A percentile compares a stretch with the other conserved stretches of the same genome.
phyloP scores from a whole-genome alignment of 352 stramenopile genomes.

The Blastocystis sp. region DNA sequence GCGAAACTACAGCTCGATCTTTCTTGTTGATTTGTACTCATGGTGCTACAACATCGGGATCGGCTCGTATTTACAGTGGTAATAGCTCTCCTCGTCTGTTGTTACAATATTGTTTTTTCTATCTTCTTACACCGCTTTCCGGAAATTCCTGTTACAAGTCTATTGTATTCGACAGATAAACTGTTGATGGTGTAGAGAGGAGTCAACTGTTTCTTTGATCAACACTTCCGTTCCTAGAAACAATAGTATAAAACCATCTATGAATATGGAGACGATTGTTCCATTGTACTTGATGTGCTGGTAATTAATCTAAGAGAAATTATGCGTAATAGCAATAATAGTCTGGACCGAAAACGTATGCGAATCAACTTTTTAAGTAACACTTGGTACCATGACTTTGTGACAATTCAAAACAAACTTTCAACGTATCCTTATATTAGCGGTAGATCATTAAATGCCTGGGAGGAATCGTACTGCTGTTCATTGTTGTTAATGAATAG shows the following conservation, averaged over 20 bases:
- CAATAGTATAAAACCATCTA: too few species aligned
- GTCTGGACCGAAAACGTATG: neutral
- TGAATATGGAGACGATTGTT: neutral
- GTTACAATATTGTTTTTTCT: too few species aligned
- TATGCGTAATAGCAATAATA: too few species aligned
- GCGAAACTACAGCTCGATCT: too few species aligned
- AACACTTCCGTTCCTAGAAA: neutral
- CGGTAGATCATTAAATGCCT: neutral
- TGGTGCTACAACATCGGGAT: too few species aligned
- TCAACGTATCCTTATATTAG: neutral
- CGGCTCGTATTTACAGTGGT: too few species aligned
- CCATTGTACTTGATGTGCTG: neutral
- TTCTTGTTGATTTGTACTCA: too few species aligned
- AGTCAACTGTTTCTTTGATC: neutral
- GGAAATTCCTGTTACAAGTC: too few species aligned
- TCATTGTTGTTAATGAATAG: neutral
- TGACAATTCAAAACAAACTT: neutral
- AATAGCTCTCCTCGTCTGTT: too few species aligned
- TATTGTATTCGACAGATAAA: too few species aligned
- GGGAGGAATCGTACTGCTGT: neutral
- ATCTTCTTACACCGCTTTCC: too few species aligned
- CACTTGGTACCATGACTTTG: neutral
- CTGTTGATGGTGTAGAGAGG: neutral
- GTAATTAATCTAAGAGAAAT: neutral
- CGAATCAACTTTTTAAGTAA: neutral